Conservation (phyloP, 1,284 basidiomycete species). For the Tilletia setariae region DNA sequence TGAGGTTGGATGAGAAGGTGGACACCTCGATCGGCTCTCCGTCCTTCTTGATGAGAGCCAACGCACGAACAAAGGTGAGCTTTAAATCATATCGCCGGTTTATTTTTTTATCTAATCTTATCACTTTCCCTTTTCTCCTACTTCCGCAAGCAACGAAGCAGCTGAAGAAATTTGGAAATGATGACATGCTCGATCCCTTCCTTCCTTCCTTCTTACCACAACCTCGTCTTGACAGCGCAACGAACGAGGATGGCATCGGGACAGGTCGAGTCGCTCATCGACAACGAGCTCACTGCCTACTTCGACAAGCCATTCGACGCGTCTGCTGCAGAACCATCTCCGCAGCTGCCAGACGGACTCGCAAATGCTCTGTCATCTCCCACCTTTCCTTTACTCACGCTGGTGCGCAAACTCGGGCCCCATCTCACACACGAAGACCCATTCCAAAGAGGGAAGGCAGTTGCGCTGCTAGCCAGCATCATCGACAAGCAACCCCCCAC, state of each 20-base stretch:
- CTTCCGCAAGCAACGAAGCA: neutral
- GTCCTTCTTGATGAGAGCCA: too few species aligned
- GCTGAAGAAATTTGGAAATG: neutral
- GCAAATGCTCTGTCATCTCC: neutral
- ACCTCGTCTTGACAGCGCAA: neutral
- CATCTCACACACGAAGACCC: conserved; percentile 84
- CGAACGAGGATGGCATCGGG: neutral
- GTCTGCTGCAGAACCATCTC: neutral
- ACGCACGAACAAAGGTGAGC: too few species aligned
- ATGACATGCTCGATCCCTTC: neutral
- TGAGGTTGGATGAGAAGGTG: too few species aligned
- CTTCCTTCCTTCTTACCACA: neutral
- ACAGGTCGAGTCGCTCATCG: neutral
- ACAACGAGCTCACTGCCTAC: conserved; percentile 1
- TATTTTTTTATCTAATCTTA: too few species aligned
- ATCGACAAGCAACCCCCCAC: conserved; percentile 60
- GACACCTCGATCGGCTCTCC: neutral
- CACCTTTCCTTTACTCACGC: conserved; percentile 61
- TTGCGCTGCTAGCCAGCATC: conserved; percentile 51
- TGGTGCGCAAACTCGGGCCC: conserved; percentile 83
- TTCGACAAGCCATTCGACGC: neutral
- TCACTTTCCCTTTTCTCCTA: neutral
- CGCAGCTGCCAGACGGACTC: neutral
- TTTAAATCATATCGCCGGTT: too few species aligned
- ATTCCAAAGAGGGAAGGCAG: conserved; percentile 71